Percentiles rank a stretch among this genome's conserved stretches.
Evolutionary conservation across 345 rosid genomes (phyloP).

Genomic region (Moricandia moricandioides): DNA sequence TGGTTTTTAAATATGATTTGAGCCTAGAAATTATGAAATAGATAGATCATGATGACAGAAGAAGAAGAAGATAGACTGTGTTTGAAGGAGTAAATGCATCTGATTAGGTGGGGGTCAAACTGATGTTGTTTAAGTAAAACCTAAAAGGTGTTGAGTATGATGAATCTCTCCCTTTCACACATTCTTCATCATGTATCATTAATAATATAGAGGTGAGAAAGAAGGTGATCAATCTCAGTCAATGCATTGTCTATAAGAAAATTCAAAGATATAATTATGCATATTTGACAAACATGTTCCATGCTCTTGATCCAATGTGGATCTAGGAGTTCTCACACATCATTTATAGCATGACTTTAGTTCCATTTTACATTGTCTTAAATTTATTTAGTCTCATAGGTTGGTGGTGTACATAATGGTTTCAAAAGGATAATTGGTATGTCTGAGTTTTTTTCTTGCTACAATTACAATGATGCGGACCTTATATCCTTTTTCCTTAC

Average conservation of each 20-base stretch:
- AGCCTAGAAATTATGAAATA: neutral
- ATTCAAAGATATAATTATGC: neutral
- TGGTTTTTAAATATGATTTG: neutral
- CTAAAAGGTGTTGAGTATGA: neutral
- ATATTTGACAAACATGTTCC: neutral
- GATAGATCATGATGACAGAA: neutral
- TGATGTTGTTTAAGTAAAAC: too few relatives aligned
- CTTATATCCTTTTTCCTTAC: too few relatives aligned
- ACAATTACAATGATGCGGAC: neutral
- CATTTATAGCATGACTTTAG: neutral
- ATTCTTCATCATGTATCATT: neutral
- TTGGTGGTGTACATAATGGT: neutral
- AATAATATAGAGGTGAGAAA: neutral
- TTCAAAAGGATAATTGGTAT: neutral
- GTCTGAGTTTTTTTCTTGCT: neutral
- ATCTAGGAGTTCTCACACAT: neutral
- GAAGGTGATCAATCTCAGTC: constrained; percentile 6
- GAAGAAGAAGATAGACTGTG: neutral
- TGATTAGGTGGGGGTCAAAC: neutral
- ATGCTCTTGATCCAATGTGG: neutral
- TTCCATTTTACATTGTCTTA: neutral
- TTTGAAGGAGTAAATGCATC: neutral
- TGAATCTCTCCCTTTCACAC: neutral
- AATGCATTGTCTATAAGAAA: neutral
- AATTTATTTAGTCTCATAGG: neutral